These are phyloP conservation scores for Penicillium vulpinum DNA, from an alignment of 2,329 filamentous ascomycete genomes.

Conservation along the genomic window DNA sequence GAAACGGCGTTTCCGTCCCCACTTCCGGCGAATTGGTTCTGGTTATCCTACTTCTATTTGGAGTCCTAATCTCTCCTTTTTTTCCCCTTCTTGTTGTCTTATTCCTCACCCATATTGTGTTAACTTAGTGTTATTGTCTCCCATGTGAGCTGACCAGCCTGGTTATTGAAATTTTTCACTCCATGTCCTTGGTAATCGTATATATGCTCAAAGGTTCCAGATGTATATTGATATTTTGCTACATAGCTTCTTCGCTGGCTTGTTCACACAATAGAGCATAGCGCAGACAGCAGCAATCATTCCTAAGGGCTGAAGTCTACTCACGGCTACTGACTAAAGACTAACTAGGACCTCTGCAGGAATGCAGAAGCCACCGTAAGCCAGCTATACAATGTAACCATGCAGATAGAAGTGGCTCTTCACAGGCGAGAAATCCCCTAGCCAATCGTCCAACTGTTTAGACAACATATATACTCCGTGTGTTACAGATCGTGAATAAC, in stretches of 20 bases:
- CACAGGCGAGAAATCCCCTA: neutral
- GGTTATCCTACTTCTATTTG: slow-evolving; percentile 1
- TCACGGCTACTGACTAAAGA: neutral
- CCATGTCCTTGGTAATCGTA: neutral
- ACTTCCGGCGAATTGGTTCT: slow-evolving; percentile 15
- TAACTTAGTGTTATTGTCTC: slow-evolving; percentile 4
- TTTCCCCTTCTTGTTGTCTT: slow-evolving; percentile 10
- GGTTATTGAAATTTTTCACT: neutral
- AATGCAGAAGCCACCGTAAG: neutral
- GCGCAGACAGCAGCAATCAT: neutral
- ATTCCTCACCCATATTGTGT: slow-evolving; percentile 11
- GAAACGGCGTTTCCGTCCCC: slow-evolving; percentile 23
- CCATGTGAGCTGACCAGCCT: neutral
- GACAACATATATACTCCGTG: neutral
- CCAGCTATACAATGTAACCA: neutral
- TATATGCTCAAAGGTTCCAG: neutral
- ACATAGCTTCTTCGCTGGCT: neutral
- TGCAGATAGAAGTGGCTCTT: neutral
- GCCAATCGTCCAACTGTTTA: neutral
- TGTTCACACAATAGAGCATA: neutral
- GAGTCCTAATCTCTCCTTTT: slow-evolving; percentile 3
- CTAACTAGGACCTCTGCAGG: neutral
- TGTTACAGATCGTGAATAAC: neutral
- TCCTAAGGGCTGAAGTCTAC: neutral
- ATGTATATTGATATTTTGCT: neutral